These are phyloP conservation scores for Zymoseptoria ardabiliae DNA, from an alignment of 2,329 filamentous ascomycete genomes.

Conservation along the genomic window DNA sequence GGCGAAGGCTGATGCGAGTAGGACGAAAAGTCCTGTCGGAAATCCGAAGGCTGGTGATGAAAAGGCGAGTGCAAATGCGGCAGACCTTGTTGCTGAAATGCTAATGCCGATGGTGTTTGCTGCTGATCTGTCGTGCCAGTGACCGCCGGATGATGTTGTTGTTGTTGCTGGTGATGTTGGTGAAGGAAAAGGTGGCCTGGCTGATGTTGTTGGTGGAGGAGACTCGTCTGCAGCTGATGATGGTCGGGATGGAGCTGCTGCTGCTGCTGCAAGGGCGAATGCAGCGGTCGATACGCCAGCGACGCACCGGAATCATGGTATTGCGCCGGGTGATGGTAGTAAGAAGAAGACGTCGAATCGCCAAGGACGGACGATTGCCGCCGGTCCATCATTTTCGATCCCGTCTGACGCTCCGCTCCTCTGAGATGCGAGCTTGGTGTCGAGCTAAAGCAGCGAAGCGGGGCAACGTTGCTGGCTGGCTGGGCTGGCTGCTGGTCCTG, in stretches of 20 bases:
- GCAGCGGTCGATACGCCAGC: conserved; percentile 33
- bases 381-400: conserved; percentile 20
- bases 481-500: background rate
- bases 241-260: conserved; percentile 11
- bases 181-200: background rate
- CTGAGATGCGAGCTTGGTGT: conserved; percentile 11
- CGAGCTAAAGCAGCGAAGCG: conserved; percentile 24
- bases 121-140: conserved; percentile 11
- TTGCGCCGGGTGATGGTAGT: conserved; percentile 14
- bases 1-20: conserved; percentile 4
- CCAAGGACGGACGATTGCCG: conserved; percentile 21
- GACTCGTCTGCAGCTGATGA: background rate
- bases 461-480: conserved; percentile 6
- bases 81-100: conserved; percentile 19
- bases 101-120: conserved; percentile 18
- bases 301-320: conserved; percentile 29
- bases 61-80: conserved; percentile 7
- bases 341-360: conserved; percentile 11
- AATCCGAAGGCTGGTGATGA: background rate
- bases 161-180: conserved; percentile 10
- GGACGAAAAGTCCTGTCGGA: background rate
- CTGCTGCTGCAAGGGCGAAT: conserved; percentile 34
- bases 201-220: background rate
- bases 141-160: conserved; percentile 1
- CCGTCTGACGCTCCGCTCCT: conserved; percentile 1